A percentile compares a stretch with the other conserved stretches of the same genome.
Conservation (phyloP, 441 rosid genomes). For the Croton setiger region DNA sequence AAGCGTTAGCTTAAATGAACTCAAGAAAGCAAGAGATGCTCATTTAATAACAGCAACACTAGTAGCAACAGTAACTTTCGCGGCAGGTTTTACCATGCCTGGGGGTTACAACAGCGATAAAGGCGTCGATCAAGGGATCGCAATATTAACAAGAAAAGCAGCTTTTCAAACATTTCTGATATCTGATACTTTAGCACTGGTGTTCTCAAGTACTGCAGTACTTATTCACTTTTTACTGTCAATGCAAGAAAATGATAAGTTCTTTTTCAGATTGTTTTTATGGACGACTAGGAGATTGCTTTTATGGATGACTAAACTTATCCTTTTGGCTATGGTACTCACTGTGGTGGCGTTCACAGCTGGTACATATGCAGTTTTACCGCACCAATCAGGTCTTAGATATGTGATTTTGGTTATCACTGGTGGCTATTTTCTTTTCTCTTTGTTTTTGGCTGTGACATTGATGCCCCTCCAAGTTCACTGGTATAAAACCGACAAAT, state of each 20-base stretch:
- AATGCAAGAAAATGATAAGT: background rate
- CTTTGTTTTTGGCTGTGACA: background rate
- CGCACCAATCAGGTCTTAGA: background rate
- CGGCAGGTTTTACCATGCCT: constrained; percentile 23
- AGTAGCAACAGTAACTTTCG: constrained; percentile 23
- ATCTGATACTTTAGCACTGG: constrained; percentile 11
- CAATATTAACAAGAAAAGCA: constrained; percentile 10
- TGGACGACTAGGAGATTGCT: too few species aligned
- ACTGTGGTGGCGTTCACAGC: constrained; percentile 3
- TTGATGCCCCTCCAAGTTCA: background rate
- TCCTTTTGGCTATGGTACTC: background rate
- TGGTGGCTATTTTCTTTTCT: background rate
- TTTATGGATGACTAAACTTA: background rate
- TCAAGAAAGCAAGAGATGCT: background rate
- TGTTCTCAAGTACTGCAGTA: constrained; percentile 17
- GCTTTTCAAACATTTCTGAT: constrained; percentile 22
- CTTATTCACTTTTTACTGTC: constrained; percentile 13
- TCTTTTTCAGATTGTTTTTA: background rate
- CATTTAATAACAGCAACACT: constrained; percentile 19
- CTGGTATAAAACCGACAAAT: background rate
- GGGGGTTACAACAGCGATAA: constrained; percentile 17
- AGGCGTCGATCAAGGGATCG: constrained; percentile 8
- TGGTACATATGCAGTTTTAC: background rate
- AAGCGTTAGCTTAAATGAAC: background rate
- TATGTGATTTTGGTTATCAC: background rate